A percentile compares a stretch with the other conserved stretches of the same genome.
These are phyloP conservation scores for Tothia fuscella DNA, from an alignment of 2,329 filamentous ascomycete species.

Conservation along the genomic window DNA sequence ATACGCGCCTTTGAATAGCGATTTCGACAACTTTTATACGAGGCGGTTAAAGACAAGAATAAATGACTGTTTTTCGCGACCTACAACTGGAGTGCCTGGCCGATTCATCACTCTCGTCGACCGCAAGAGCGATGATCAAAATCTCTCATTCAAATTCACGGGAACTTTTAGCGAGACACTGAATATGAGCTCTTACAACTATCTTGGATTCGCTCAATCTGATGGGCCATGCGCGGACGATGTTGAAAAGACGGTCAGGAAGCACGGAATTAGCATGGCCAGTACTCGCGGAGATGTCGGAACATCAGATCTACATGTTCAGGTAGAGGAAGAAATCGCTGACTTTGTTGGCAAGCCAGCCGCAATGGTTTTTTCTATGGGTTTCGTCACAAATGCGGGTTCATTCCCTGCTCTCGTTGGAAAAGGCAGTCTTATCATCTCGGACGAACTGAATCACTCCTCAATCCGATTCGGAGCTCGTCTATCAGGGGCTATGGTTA, in stretches of 20 bases:
- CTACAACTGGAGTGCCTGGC: slow-evolving; percentile 85
- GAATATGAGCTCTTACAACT: slow-evolving; percentile 99
- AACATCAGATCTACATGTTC: slow-evolving; percentile 73
- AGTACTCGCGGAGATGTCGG: slow-evolving; percentile 76
- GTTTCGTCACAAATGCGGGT: slow-evolving; percentile 89
- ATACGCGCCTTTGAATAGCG: slow-evolving; percentile 89
- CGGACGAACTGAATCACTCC: slow-evolving; percentile 94
- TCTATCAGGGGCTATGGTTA: slow-evolving; percentile 87
- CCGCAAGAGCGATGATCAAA: slow-evolving; percentile 82
- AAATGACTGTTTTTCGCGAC: slow-evolving; percentile 91
- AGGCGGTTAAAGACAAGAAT: slow-evolving; percentile 85
- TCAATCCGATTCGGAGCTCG: slow-evolving; percentile 93
- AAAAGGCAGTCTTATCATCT: slow-evolving; percentile 89
- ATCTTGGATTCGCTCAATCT: slow-evolving; percentile 94
- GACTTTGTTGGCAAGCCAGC: slow-evolving; percentile 87
- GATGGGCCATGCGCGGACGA: slow-evolving; percentile 93
- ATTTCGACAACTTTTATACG: slow-evolving; percentile 98
- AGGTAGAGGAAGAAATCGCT: slow-evolving; percentile 84
- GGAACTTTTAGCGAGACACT: slow-evolving; percentile 88
- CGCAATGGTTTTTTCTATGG: slow-evolving; percentile 98
- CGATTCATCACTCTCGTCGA: slow-evolving; percentile 89
- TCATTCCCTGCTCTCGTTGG: slow-evolving; percentile 85
- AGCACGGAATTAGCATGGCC: slow-evolving; percentile 71
- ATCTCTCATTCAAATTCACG: slow-evolving; percentile 76
- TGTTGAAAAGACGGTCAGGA: slow-evolving; percentile 73